phyloP scores from a whole-genome alignment of 306 rosid species.

The Cercis canadensis region DNA sequence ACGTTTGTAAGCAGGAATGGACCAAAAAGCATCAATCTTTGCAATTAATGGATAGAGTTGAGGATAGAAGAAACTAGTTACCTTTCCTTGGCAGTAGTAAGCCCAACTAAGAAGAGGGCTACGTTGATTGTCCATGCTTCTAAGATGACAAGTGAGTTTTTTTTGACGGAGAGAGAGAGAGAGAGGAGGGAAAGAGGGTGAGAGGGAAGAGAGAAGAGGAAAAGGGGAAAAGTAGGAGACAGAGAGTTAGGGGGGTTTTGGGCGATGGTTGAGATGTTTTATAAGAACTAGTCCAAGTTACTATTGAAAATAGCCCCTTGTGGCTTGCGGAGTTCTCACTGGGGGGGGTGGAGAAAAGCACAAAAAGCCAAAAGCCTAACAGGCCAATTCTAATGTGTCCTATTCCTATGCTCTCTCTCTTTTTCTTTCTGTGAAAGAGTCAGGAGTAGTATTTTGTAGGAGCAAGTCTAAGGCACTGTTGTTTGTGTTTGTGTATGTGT shows the following conservation, averaged over 20 bases:
- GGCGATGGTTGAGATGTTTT: conserved; percentile 47
- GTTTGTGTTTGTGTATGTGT: too few species aligned
- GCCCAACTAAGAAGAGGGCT: conserved; percentile 66
- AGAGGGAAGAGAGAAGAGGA: conserved; percentile 10
- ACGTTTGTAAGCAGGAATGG: conserved; percentile 1
- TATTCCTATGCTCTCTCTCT: too few species aligned
- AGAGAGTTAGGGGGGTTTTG: conserved; percentile 49
- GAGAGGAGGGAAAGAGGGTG: background rate
- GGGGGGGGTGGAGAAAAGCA: background rate
- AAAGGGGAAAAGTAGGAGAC: too few species aligned
- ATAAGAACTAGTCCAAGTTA: conserved; percentile 42
- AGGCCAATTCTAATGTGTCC: too few species aligned
- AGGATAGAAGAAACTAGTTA: conserved; percentile 34
- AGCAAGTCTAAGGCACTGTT: background rate
- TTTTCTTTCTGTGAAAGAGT: background rate
- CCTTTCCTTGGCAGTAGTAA: conserved; percentile 78
- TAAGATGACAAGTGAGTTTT: conserved; percentile 24
- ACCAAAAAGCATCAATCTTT: background rate
- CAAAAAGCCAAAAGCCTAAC: too few species aligned
- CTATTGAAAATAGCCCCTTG: too few species aligned
- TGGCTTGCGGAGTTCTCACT: conserved; percentile 25
- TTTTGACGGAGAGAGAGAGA: conserved; percentile 2
- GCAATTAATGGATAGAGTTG: background rate
- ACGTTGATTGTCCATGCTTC: conserved; percentile 72
- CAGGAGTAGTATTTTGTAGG: background rate